Evolutionary conservation across 495 filamentous ascomycete species (phyloP), one percentile per base, ranked within the genome.

Genomic region (Chlorociboria aeruginascens): DNA sequence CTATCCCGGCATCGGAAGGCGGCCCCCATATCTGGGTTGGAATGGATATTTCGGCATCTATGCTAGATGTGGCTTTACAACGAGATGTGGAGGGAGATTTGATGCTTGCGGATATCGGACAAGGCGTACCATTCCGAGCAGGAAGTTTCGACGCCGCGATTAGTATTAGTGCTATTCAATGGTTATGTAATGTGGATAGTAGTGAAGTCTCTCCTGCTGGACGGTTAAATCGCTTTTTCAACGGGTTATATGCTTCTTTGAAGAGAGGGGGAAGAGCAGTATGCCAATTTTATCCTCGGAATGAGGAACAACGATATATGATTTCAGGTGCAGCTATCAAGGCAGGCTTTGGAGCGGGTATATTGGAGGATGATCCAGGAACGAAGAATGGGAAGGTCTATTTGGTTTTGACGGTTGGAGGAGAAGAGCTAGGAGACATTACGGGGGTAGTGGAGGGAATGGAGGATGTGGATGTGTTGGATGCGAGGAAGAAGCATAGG

Each of bases 241-340:
- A 86, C 49, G 86, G 86, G n/a, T 68, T 98, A 7, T 97, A 95
- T 64, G 78, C 84, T 16, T 82, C 78, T 62, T 64, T 98, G 46
- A 75, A 82, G 48, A 72, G 93, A 4, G 92, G 92, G 8, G 92
- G 89, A 17, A 76, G 86, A 35, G 92, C 93, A 1, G 92, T 97
- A 17, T 90, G 89, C 58, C 92, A 97, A 60, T 97, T 98, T 62
- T 98, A 98, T 63, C 93, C 92, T 3, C 93, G 92, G 68, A 95
- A 98, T 63, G 86, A 92, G 55, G 71, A 72, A 51, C 92, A 97
- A 67, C 81, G 86, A 60, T 77, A 70, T 49, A 95, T 97, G 92
- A 89, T 97, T 46, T 86, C 82, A 42, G 68, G 67, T 12, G 89
- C 92, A 13, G 92, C 92, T 0, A 83, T 95, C 47, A 86, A 81